phyloP scores from a whole-genome alignment of 148 eudicot genomes.

The Fagopyrum homotropicum region DNA sequence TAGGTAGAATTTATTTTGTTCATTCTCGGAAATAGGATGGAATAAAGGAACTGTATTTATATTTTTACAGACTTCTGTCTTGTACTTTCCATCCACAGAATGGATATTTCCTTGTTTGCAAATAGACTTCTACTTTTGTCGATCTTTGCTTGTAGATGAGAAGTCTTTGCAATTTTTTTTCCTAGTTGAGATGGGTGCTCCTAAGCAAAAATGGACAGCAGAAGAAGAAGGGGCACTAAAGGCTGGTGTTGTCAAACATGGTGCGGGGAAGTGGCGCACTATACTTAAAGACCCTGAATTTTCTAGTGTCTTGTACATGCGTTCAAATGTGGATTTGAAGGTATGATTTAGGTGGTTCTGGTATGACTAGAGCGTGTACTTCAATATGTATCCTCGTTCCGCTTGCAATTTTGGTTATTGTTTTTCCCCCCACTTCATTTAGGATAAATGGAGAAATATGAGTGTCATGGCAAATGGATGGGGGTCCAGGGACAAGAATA shows the following conservation, averaged over 20 bases:
- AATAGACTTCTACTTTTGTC: background rate
- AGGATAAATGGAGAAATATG: conserved; percentile 99
- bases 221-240: conserved; percentile 93
- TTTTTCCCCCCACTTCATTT: conserved; percentile 13
- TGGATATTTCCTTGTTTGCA: background rate
- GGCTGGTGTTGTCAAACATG: conserved; percentile 85
- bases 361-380: background rate
- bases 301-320: conserved; percentile 55
- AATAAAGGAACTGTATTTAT: background rate
- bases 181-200: conserved; percentile 70
- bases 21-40: background rate
- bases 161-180: conserved; percentile 12
- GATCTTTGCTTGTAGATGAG: background rate
- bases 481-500: conserved; percentile 81
- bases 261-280: conserved; percentile 93
- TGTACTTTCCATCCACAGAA: background rate
- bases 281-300: conserved; percentile 89
- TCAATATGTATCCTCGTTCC: background rate
- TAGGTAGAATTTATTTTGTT: too few relatives aligned
- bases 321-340: conserved; percentile 92
- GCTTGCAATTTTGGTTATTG: background rate
- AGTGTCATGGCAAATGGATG: conserved; percentile 77
- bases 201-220: conserved; percentile 91
- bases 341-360: conserved; percentile 23
- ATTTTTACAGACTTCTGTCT: background rate